Conservation (phyloP, 2,329 filamentous ascomycete genomes). For the Sphaerulina vaccinii region DNA sequence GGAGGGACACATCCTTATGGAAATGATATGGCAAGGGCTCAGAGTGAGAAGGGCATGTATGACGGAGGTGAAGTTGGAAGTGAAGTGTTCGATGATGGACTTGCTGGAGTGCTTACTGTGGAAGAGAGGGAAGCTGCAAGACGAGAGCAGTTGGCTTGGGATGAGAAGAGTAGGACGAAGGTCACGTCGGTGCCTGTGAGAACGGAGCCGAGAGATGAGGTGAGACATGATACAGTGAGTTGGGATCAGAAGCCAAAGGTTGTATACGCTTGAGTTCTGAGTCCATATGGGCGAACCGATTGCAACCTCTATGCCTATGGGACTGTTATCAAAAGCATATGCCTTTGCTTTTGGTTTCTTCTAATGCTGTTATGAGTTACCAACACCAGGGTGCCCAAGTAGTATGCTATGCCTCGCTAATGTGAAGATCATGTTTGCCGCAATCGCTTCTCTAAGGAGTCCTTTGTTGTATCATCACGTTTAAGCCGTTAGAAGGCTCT, state of each 20-base stretch:
- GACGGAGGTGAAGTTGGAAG: conserved; percentile 1
- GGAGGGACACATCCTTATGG: neutral
- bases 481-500: neutral
- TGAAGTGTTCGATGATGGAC: conserved; percentile 7
- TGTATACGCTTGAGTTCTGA: neutral
- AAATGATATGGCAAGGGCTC: neutral
- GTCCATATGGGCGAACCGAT: too few relatives aligned
- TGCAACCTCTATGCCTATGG: too few relatives aligned
- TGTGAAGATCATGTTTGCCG: too few relatives aligned
- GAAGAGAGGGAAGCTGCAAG: conserved; percentile 9
- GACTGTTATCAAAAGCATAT: too few relatives aligned
- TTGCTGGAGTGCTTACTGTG: neutral
- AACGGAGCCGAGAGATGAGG: neutral
- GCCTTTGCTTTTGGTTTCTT: too few relatives aligned
- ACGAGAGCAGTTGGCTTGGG: conserved; percentile 9
- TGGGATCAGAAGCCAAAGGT: conserved; percentile 11
- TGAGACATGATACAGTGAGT: neutral
- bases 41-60: neutral
- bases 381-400: too few relatives aligned
- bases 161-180: conserved; percentile 2
- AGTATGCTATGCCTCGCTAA: too few relatives aligned
- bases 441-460: too few relatives aligned
- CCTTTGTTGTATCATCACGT: too few relatives aligned
- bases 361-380: too few relatives aligned
- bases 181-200: neutral